Percentiles rank a stretch among this genome's conserved stretches.
These are phyloP conservation scores for Lipomyces mesembrius DNA, from an alignment of 805 yeast species.

Conservation along the genomic window DNA sequence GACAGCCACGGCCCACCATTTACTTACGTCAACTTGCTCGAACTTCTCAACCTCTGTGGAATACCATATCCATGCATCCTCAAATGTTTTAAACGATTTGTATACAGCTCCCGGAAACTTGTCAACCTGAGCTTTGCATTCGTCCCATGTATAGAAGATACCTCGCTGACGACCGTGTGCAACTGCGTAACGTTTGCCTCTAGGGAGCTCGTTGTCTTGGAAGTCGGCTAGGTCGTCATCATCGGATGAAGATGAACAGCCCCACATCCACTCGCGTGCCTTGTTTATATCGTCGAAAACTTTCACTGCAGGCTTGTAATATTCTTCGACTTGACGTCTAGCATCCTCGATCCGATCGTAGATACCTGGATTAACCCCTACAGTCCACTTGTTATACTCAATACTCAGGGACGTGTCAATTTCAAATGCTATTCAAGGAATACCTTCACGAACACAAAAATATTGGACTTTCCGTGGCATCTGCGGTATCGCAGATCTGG, in stretches of 20 bases:
- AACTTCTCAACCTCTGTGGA: neutral
- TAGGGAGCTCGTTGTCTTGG: neutral
- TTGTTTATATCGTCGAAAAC: slow-evolving; percentile 5
- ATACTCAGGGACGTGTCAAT: neutral
- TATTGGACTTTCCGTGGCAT: neutral
- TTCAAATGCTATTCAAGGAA: neutral
- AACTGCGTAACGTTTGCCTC: slow-evolving; percentile 55
- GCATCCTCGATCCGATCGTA: slow-evolving; percentile 12
- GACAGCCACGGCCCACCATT: slow-evolving; percentile 7
- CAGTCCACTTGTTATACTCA: neutral
- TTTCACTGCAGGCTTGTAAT: neutral
- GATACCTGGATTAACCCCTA: slow-evolving; percentile 11
- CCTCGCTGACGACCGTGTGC: slow-evolving; percentile 60
- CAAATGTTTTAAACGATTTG: slow-evolving; percentile 57
- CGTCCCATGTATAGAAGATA: slow-evolving; percentile 63
- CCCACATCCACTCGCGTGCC: slow-evolving; percentile 1
- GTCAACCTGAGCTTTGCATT: slow-evolving; percentile 50
- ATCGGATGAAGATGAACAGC: neutral
- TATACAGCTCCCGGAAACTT: slow-evolving; percentile 63
- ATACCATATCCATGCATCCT: slow-evolving; percentile 55
- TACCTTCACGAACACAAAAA: neutral
- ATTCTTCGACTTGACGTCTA: neutral
- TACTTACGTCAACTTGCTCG: slow-evolving; percentile 20
- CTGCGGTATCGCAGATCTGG: neutral
- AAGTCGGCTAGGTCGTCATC: slow-evolving; percentile 12